phyloP scores from a whole-genome alignment of 176 grass and related monocot species.

The Ensete glaucum region DNA sequence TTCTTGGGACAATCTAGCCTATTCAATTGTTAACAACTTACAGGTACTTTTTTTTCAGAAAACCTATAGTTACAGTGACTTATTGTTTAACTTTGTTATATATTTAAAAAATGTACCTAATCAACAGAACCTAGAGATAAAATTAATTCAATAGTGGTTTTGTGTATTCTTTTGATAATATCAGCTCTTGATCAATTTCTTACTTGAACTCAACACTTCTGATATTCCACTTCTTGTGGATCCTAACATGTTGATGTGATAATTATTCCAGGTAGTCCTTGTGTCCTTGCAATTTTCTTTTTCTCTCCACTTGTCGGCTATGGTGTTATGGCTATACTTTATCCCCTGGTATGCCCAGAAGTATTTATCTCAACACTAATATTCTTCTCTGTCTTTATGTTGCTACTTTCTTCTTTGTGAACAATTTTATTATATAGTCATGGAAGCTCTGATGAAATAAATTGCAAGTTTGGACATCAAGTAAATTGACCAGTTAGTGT shows the following conservation, averaged over 20 bases:
- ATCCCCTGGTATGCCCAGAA: constrained; percentile 68
- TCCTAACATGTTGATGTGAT: constrained; percentile 19
- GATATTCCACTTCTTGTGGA: background rate
- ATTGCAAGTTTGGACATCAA: background rate
- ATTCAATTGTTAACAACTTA: too few species aligned
- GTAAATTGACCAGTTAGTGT: background rate
- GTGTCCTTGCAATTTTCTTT: constrained; percentile 80
- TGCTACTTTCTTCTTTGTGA: background rate
- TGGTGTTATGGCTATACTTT: constrained; percentile 88
- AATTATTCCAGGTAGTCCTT: constrained; percentile 53
- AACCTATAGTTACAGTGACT: too few species aligned
- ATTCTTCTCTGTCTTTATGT: background rate
- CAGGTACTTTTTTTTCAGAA: too few species aligned
- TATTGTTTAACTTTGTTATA: too few species aligned
- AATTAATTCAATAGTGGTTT: background rate
- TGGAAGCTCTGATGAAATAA: too few species aligned
- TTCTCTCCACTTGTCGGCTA: constrained; percentile 76
- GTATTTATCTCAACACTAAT: background rate
- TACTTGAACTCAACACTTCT: constrained; percentile 17
- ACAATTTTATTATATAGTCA: background rate
- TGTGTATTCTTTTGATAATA: background rate
- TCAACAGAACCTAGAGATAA: too few species aligned
- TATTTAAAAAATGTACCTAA: too few species aligned
- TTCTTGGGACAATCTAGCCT: too few species aligned
- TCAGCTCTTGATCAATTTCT: background rate